These are phyloP conservation scores for Ciborinia camelliae DNA, from an alignment of 2,329 filamentous ascomycete species.

Conservation along the genomic window DNA sequence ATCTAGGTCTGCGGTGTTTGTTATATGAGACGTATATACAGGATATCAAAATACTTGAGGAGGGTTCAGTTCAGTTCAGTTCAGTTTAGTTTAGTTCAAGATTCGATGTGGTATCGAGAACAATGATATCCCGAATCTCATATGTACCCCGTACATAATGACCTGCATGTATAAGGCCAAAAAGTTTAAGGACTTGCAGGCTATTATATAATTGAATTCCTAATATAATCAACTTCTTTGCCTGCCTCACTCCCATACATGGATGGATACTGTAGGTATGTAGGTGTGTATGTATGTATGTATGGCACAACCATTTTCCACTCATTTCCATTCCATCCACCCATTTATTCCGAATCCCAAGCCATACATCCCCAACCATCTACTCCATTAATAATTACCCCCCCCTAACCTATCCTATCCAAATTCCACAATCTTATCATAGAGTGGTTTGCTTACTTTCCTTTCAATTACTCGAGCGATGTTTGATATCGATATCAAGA, in stretches of 20 bases:
- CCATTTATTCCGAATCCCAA: background rate
- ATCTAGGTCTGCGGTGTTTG: no score
- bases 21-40: no score
- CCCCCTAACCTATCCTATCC: conserved; percentile 9
- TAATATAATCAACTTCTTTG: no score
- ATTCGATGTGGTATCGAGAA: no score
- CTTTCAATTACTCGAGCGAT: background rate
- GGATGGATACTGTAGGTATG: background rate
- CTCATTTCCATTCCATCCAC: background rate
- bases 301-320: background rate
- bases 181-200: no score
- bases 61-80: no score
- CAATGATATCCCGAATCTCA: no score
- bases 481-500: background rate
- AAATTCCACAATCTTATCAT: background rate
- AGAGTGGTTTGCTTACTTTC: conserved; percentile 2
- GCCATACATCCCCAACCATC: background rate
- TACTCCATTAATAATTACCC: conserved; percentile 12
- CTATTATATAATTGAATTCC: no score
- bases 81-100: no score
- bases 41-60: no score
- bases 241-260: background rate
- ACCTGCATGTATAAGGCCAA: no score
- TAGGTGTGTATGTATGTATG: background rate
- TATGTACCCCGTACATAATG: no score